phyloP scores from a whole-genome alignment of 495 filamentous ascomycete genomes.

The Podospora pseudopauciseta region DNA sequence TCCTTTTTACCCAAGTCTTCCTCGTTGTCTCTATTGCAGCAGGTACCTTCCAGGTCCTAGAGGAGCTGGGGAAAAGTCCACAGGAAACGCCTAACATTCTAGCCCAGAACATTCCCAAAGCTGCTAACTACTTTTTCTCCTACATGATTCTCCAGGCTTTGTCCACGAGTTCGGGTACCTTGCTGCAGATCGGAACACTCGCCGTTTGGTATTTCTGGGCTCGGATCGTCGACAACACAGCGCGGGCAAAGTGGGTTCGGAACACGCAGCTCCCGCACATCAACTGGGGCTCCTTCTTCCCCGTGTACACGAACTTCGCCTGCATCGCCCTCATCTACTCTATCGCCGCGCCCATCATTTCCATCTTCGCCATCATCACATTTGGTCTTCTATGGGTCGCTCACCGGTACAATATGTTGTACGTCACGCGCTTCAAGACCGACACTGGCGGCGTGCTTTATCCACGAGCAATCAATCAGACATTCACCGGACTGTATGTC shows the following conservation, averaged over 20 bases:
- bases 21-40: conserved; percentile 85
- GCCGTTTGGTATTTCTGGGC: conserved; percentile 77
- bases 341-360: conserved; percentile 83
- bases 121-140: conserved; percentile 95
- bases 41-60: conserved; percentile 66
- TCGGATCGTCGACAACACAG: conserved; percentile 77
- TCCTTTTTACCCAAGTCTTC: conserved; percentile 94
- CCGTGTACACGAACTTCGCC: conserved; percentile 91
- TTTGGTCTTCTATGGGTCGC: conserved; percentile 95
- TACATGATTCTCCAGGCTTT: conserved; percentile 96
- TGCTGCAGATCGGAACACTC: conserved; percentile 78
- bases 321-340: conserved; percentile 93
- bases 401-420: conserved; percentile 94
- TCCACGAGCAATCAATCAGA: conserved; percentile 90
- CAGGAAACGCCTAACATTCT: conserved; percentile 69
- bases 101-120: conserved; percentile 78
- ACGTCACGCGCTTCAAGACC: conserved; percentile 84
- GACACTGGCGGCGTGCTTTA: conserved; percentile 94
- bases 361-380: conserved; percentile 90
- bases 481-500: conserved; percentile 90
- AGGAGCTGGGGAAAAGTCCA: conserved; percentile 45
- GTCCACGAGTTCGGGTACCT: conserved; percentile 80
- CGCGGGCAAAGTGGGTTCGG: conserved; percentile 82
- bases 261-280: conserved; percentile 75
- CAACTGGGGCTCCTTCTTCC: conserved; percentile 92